These are phyloP conservation scores for Fraxinus ornus DNA, from an alignment of 305 asterid genomes.

Conservation along the genomic window DNA sequence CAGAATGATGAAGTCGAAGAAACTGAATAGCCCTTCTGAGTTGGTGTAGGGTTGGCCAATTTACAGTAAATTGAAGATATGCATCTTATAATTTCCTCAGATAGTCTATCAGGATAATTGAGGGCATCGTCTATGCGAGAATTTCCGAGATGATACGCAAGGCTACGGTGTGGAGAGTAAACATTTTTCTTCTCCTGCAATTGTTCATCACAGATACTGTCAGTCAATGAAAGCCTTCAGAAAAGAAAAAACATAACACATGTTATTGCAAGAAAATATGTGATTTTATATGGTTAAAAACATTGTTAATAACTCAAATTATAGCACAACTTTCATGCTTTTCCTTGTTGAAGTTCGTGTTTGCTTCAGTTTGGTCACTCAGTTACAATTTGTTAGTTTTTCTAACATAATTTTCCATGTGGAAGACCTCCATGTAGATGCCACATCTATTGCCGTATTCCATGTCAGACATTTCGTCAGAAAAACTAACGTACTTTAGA, in stretches of 20 bases:
- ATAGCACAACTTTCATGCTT: neutral
- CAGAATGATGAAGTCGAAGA: conserved; percentile 68
- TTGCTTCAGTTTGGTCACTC: neutral
- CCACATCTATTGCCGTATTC: neutral
- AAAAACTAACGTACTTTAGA: neutral
- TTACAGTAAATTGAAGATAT: conserved; percentile 75
- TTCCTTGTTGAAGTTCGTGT: neutral
- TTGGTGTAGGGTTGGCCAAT: conserved; percentile 43
- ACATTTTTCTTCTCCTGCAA: conserved; percentile 55
- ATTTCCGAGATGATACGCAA: conserved; percentile 68
- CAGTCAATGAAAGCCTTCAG: conserved; percentile 2
- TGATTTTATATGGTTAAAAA: neutral
- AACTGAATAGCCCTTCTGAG: conserved; percentile 52
- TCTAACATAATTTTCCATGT: neutral
- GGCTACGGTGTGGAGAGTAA: conserved; percentile 50
- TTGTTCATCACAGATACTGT: conserved; percentile 1
- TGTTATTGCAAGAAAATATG: neutral
- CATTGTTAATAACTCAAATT: neutral
- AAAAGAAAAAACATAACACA: neutral
- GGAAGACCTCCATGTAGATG: neutral
- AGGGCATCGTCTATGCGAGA: conserved; percentile 42
- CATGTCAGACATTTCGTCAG: neutral
- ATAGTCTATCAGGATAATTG: conserved; percentile 56
- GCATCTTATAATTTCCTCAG: conserved; percentile 72
- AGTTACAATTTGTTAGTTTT: neutral